Percentiles rank a stretch among this genome's conserved stretches.
Conservation (phyloP, 2,329 filamentous ascomycete species). For the Gnomoniopsis sp. region DNA sequence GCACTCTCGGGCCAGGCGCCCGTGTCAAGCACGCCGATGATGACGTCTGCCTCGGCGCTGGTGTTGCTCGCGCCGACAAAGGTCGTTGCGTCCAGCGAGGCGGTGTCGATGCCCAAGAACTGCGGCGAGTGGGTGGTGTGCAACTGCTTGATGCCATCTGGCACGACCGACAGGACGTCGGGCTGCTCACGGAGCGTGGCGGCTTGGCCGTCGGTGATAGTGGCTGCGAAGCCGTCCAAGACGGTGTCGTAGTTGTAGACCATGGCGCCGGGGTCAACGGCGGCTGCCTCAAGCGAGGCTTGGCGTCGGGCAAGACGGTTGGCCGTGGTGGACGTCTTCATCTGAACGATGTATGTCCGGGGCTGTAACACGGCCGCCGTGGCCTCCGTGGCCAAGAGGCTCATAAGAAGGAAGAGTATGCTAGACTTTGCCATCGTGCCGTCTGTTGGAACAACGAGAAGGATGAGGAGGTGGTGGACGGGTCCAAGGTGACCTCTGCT, state of each 20-base stretch:
- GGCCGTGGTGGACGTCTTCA: not conserved
- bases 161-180: slow-evolving; percentile 9
- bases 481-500: no score
- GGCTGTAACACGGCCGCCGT: not conserved
- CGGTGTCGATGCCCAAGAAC: slow-evolving; percentile 13
- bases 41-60: slow-evolving; percentile 4
- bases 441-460: no score
- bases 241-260: slow-evolving; percentile 14
- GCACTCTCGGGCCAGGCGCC: slow-evolving; percentile 19
- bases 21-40: slow-evolving; percentile 16
- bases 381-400: not conserved
- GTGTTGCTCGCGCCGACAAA: not conserved
- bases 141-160: slow-evolving; percentile 2
- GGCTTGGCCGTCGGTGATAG: slow-evolving; percentile 12
- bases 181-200: slow-evolving; percentile 5
- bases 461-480: no score
- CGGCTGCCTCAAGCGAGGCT: not conserved
- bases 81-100: not conserved
- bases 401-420: not conserved
- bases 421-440: not conserved
- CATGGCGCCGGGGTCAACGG: not conserved
- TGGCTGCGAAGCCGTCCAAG: slow-evolving; percentile 15
- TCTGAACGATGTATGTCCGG: slow-evolving; percentile 7
- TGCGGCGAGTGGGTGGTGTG: slow-evolving; percentile 13
- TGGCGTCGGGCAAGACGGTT: not conserved